Conservation (phyloP, 2,329 filamentous ascomycete genomes). For the Tolypocladium amazonense region DNA sequence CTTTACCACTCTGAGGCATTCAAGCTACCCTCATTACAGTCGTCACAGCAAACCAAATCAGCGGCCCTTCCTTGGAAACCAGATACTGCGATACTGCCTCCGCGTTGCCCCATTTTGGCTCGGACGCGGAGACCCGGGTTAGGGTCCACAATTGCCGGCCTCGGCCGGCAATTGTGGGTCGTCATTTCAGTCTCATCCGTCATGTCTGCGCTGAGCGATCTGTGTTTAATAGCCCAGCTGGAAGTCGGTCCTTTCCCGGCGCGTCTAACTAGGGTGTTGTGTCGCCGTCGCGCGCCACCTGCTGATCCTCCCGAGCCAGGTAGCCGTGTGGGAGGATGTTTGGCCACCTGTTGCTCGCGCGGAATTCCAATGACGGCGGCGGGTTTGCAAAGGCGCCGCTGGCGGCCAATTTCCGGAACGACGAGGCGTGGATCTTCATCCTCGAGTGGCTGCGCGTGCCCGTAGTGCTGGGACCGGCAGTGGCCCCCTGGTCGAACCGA, state of each 20-base stretch:
- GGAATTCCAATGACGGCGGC: no score
- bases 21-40: not conserved
- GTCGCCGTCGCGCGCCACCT: conserved; percentile 12
- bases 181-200: conserved; percentile 13
- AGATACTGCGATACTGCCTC: no score
- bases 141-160: not conserved
- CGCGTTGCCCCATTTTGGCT: not conserved
- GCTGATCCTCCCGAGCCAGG: conserved; percentile 4
- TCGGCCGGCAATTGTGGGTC: conserved; percentile 9
- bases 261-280: conserved; percentile 15
- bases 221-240: conserved; percentile 15
- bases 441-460: conserved; percentile 19
- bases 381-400: conserved; percentile 7
- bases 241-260: conserved; percentile 10
- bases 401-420: conserved; percentile 18
- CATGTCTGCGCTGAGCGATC: conserved; percentile 16
- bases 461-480: conserved; percentile 10
- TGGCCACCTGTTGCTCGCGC: no score
- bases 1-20: not conserved
- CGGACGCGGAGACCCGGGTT: not conserved
- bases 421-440: conserved; percentile 22
- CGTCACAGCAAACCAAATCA: no score
- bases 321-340: no score
- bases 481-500: conserved; percentile 9
- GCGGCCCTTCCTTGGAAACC: not conserved